phyloP scores from a whole-genome alignment of 257 asterid genomes.

The Solanum lignicaule region DNA sequence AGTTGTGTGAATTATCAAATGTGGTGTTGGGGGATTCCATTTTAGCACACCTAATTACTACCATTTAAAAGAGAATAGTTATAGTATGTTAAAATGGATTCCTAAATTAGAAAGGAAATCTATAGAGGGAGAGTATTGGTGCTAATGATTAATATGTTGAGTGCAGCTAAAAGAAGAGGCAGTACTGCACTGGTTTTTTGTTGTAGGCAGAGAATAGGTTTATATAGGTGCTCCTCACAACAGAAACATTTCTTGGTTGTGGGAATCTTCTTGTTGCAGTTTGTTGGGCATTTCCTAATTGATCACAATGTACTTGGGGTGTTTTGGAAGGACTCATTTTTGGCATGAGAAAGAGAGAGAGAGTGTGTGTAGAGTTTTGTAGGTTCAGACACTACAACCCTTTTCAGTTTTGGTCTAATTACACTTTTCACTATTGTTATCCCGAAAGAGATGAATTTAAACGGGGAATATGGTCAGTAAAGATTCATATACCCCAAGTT shows the following conservation, averaged over 20 bases:
- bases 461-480: neutral
- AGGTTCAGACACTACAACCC: neutral
- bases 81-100: neutral
- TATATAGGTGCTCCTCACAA: conserved; percentile 39
- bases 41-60: neutral
- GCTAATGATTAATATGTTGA: neutral
- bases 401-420: neutral
- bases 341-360: conserved; percentile 32
- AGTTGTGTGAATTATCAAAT: conserved; percentile 6
- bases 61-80: neutral
- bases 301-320: conserved; percentile 25
- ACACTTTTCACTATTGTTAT: neutral
- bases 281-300: conserved; percentile 53
- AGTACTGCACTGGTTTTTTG: neutral
- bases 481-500: neutral
- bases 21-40: conserved; percentile 13
- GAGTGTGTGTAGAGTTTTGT: neutral
- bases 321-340: conserved; percentile 38
- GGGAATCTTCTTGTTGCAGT: conserved; percentile 76
- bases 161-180: neutral
- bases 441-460: neutral
- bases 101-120: neutral
- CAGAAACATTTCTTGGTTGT: conserved; percentile 5
- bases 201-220: conserved; percentile 2
- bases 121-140: neutral